Percentiles rank a stretch among this genome's conserved stretches.
Conservation (phyloP, 2,329 filamentous ascomycete species). For the Xylariaceae sp. region DNA sequence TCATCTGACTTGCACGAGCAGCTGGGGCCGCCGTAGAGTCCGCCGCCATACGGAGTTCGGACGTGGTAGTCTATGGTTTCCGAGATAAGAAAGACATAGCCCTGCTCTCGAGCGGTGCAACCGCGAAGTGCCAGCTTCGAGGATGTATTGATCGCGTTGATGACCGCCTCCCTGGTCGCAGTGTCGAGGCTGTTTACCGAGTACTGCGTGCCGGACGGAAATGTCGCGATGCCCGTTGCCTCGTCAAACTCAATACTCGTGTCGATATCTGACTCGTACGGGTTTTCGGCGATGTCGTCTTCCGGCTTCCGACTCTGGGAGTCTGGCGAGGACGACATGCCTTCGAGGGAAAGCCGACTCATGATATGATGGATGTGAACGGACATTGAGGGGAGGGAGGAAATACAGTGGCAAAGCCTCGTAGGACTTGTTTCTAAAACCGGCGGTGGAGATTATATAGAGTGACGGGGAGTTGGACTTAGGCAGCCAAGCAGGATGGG, state of each 20-base stretch:
- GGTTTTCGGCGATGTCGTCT: slow-evolving; percentile 18
- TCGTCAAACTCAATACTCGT: slow-evolving; percentile 32
- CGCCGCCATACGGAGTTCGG: slow-evolving; percentile 39
- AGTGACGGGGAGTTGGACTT: slow-evolving; percentile 7
- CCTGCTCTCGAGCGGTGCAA: slow-evolving; percentile 42
- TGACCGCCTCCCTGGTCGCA: slow-evolving; percentile 34
- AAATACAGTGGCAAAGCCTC: slow-evolving; percentile 16
- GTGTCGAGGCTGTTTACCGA: slow-evolving; percentile 29
- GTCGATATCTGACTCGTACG: slow-evolving; percentile 23
- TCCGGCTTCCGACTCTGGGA: slow-evolving; percentile 27
- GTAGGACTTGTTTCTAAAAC: slow-evolving; percentile 14
- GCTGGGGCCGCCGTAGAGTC: slow-evolving; percentile 36
- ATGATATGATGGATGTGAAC: slow-evolving; percentile 29
- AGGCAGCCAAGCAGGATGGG: slow-evolving; percentile 17
- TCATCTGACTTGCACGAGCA: slow-evolving; percentile 40
- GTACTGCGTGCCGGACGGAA: slow-evolving; percentile 33
- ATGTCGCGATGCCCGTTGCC: slow-evolving; percentile 31
- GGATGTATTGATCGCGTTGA: slow-evolving; percentile 42
- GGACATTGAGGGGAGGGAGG: slow-evolving; percentile 29
- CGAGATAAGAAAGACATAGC: slow-evolving; percentile 52
- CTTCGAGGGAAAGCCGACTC: slow-evolving; percentile 38
- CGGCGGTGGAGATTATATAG: slow-evolving; percentile 23
- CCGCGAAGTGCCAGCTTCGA: slow-evolving; percentile 46
- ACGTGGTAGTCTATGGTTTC: slow-evolving; percentile 49
- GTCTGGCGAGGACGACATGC: slow-evolving; percentile 34